Evolutionary conservation across 768 basidiomycete species (phyloP).

Genomic region (Mycena venus): DNA sequence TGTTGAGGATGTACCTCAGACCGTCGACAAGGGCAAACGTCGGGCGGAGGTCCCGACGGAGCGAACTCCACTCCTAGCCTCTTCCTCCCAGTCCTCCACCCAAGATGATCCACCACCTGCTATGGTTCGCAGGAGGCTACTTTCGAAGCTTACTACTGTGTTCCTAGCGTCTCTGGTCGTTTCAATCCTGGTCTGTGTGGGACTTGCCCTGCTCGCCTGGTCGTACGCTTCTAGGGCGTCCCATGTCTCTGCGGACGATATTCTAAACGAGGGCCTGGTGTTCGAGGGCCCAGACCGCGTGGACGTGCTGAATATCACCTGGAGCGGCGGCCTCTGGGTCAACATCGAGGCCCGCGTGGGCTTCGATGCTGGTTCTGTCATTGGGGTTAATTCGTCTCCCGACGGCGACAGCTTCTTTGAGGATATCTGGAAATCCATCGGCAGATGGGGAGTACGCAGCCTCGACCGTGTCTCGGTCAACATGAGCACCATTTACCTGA

Average conservation of each 20-base stretch:
- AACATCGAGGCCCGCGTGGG: slow-evolving; percentile 70
- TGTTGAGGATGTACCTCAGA: slow-evolving; percentile 28
- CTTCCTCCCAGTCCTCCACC: slow-evolving; percentile 50
- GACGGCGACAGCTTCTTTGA: slow-evolving; percentile 59
- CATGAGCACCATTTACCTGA: slow-evolving; percentile 64
- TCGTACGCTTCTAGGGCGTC: slow-evolving; percentile 74
- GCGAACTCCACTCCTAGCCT: slow-evolving; percentile 66
- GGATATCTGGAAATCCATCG: slow-evolving; percentile 74
- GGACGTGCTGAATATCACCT: slow-evolving; percentile 72
- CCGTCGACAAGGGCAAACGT: slow-evolving; percentile 67
- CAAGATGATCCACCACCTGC: slow-evolving; percentile 37
- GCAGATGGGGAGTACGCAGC: slow-evolving; percentile 73
- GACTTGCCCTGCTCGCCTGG: slow-evolving; percentile 69
- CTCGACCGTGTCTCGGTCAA: slow-evolving; percentile 71
- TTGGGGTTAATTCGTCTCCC: slow-evolving; percentile 65
- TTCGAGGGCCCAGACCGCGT: slow-evolving; percentile 73
- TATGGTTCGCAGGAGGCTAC: slow-evolving; percentile 47
- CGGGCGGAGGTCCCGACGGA: slow-evolving; percentile 62
- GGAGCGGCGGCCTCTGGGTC: slow-evolving; percentile 71
- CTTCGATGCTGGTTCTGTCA: slow-evolving; percentile 73
- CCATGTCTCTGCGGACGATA: slow-evolving; percentile 66
- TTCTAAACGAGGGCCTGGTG: slow-evolving; percentile 68
- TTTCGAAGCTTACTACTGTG: slow-evolving; percentile 57
- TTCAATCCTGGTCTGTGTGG: slow-evolving; percentile 59
- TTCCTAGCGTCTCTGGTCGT: slow-evolving; percentile 71